Percentiles rank a stretch among this genome's conserved stretches.
These are phyloP conservation scores for Nicotiana knightiana DNA, from an alignment of 257 asterid species.

Conservation along the genomic window DNA sequence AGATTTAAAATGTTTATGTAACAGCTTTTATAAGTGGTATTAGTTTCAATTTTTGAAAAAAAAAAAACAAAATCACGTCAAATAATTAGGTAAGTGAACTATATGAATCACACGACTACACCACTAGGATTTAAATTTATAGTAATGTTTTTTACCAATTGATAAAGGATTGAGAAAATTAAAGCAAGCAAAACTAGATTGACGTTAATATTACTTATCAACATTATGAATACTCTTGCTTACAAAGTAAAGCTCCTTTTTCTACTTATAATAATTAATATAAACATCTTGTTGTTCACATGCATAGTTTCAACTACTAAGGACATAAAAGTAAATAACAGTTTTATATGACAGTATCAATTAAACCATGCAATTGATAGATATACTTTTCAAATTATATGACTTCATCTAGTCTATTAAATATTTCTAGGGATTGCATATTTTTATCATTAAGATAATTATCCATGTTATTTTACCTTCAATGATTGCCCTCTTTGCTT, in stretches of 20 bases:
- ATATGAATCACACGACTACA: not conserved
- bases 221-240: not conserved
- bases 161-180: not conserved
- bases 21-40: no score
- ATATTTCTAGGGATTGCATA: not conserved
- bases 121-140: no score
- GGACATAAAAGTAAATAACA: not conserved
- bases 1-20: no score
- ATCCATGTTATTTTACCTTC: not conserved
- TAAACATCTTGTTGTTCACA: not conserved
- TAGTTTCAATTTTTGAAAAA: not conserved
- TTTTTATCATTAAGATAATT: not conserved
- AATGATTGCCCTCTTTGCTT: not conserved
- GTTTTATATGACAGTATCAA: no score
- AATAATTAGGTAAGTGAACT: not conserved
- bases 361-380: not conserved
- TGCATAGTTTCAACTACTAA: not conserved
- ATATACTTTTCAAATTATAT: not conserved
- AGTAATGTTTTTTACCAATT: no score
- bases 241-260: not conserved
- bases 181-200: not conserved
- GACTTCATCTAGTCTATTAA: not conserved
- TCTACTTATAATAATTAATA: no score
- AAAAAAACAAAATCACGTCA: not conserved
- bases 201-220: not conserved